phyloP scores from a whole-genome alignment of 2,329 filamentous ascomycete genomes.

The Sclerotinia trifoliorum region DNA sequence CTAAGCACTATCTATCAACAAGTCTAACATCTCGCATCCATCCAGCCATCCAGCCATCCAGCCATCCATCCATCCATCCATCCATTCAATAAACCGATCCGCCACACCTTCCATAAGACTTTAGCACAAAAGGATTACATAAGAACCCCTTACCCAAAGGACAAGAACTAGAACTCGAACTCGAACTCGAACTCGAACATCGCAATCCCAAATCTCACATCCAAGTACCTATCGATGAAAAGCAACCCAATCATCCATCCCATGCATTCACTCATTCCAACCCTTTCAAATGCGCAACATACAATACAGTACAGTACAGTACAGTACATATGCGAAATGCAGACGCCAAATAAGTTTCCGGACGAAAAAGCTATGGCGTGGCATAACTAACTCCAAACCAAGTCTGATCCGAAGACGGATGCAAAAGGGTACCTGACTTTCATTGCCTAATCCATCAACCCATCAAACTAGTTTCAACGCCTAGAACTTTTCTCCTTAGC shows the following conservation, averaged over 20 bases:
- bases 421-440: background rate
- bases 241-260: background rate
- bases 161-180: too few relatives aligned
- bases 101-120: background rate
- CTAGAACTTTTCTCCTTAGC: background rate
- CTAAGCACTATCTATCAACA: background rate
- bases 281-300: background rate
- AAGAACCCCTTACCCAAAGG: too few relatives aligned
- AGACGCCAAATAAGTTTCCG: background rate
- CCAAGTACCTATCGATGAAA: too few relatives aligned
- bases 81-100: conserved; percentile 5
- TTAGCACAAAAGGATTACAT: background rate
- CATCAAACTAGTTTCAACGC: background rate
- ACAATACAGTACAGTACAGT: too few relatives aligned
- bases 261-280: too few relatives aligned
- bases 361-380: background rate
- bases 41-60: too few relatives aligned
- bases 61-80: background rate
- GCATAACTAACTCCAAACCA: conserved; percentile 8
- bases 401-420: conserved; percentile 3
- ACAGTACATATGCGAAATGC: background rate
- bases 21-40: background rate
- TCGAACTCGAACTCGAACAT: too few relatives aligned
- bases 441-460: background rate
- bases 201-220: too few relatives aligned